phyloP scores from a whole-genome alignment of 1,284 basidiomycete species.

The Pseudozyma pruni region DNA sequence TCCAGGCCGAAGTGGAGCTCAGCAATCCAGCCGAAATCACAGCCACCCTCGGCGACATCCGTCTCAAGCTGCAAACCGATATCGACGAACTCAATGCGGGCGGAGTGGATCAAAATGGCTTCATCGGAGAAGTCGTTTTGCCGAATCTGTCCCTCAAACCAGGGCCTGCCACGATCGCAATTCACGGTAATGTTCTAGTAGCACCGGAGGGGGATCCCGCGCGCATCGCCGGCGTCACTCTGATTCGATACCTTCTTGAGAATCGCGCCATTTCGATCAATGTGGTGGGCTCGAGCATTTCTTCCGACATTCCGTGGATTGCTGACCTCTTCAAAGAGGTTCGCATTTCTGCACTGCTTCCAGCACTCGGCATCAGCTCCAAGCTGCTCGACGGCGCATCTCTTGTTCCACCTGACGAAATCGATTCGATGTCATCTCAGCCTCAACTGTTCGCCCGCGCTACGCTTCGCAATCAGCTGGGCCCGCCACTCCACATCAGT shows the following conservation, averaged over 20 bases:
- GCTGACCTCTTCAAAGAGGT: conserved; percentile 33
- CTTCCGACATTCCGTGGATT: conserved; percentile 47
- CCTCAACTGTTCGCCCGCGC: conserved; percentile 41
- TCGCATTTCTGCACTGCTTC: conserved; percentile 37
- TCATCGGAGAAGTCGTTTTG: conserved; percentile 28
- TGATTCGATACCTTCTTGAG: conserved; percentile 49
- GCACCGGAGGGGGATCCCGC: conserved; percentile 7
- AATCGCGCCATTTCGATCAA: conserved; percentile 39
- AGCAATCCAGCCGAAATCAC: conserved; percentile 40
- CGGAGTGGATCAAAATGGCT: conserved; percentile 17
- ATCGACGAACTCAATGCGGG: conserved; percentile 29
- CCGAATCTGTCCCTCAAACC: conserved; percentile 32
- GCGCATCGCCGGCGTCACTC: conserved; percentile 24
- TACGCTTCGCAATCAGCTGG: conserved; percentile 54
- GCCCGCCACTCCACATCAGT: conserved; percentile 38
- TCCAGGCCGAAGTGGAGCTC: conserved; percentile 40
- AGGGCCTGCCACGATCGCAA: conserved; percentile 8
- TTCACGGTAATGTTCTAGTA: conserved; percentile 25
- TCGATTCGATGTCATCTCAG: background rate
- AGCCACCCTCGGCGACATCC: conserved; percentile 25
- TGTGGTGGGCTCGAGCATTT: conserved; percentile 19
- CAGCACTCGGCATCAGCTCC: conserved; percentile 46
- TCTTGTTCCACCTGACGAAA: conserved; percentile 25
- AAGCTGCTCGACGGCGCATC: conserved; percentile 54
- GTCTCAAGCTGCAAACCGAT: conserved; percentile 26